A percentile compares a stretch with the other conserved stretches of the same genome.
Conservation (phyloP, 2,329 filamentous ascomycete species). For the Truncatella angustata region DNA sequence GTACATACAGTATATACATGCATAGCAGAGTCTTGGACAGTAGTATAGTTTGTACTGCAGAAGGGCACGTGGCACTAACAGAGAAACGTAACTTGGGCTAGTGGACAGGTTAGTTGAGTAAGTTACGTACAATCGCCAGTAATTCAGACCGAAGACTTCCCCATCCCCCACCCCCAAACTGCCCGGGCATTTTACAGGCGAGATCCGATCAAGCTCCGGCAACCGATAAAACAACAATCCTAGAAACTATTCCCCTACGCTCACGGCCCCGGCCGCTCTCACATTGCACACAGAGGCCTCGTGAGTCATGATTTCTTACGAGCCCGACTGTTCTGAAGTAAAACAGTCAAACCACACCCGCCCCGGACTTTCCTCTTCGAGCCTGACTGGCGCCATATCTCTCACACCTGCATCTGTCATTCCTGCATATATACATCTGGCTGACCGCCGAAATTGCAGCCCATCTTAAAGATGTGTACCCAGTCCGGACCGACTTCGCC, state of each 20-base stretch:
- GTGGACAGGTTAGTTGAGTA: no score
- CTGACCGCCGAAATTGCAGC: neutral
- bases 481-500: conserved; percentile 34
- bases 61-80: no score
- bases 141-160: no score
- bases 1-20: no score
- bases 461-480: conserved; percentile 16
- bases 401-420: no score
- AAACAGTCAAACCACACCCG: no score
- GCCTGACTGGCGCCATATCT: neutral
- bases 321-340: no score
- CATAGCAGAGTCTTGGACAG: no score
- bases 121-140: no score
- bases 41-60: no score
- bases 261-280: neutral
- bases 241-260: neutral
- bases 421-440: neutral
- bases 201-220: neutral
- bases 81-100: no score
- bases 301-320: neutral
- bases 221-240: neutral
- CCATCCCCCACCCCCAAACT: neutral
- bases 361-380: no score
- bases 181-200: neutral
- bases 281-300: neutral